A percentile compares a stretch with the other conserved stretches of the same genome.
Conservation (phyloP, 2,329 filamentous ascomycete genomes). For the Clarireedia paspali region DNA sequence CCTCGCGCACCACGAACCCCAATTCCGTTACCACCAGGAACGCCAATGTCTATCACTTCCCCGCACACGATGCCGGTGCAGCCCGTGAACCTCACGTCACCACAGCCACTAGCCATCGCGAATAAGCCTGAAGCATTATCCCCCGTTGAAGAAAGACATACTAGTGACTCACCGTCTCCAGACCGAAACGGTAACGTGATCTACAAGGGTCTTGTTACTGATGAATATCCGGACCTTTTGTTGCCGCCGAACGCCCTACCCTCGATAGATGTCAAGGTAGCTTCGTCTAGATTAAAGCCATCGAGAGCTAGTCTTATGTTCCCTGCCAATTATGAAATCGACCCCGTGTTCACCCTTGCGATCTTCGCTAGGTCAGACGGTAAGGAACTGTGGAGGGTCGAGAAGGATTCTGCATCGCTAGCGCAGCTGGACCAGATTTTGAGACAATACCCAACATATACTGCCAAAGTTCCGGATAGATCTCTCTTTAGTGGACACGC, state of each 20-base stretch:
- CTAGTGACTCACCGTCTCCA: slow-evolving; percentile 28
- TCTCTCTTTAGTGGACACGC: slow-evolving; percentile 86
- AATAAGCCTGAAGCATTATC: slow-evolving; percentile 30
- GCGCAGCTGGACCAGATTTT: slow-evolving; percentile 75
- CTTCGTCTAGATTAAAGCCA: slow-evolving; percentile 90
- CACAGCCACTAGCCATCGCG: slow-evolving; percentile 34
- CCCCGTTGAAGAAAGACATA: not conserved
- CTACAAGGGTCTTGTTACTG: slow-evolving; percentile 71
- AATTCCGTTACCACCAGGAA: slow-evolving; percentile 64
- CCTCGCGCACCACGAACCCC: slow-evolving; percentile 67
- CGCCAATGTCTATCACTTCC: slow-evolving; percentile 56
- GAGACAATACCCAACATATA: slow-evolving; percentile 65
- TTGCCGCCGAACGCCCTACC: slow-evolving; percentile 83
- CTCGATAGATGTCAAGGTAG: slow-evolving; percentile 77
- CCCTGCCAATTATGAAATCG: slow-evolving; percentile 74
- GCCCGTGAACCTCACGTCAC: slow-evolving; percentile 32
- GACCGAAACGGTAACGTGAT: slow-evolving; percentile 41
- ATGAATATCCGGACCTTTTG: slow-evolving; percentile 79
- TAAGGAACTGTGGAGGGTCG: slow-evolving; percentile 83
- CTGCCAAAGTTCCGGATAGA: slow-evolving; percentile 72
- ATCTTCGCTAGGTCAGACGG: slow-evolving; percentile 70
- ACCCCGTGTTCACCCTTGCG: slow-evolving; percentile 88
- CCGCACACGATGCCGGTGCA: slow-evolving; percentile 28
- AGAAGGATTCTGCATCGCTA: slow-evolving; percentile 81
- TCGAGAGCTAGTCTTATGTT: slow-evolving; percentile 79